A percentile compares a stretch with the other conserved stretches of the same genome.
Evolutionary conservation across 2,329 filamentous ascomycete species (phyloP).

Genomic region (Lanzia echinophila): DNA sequence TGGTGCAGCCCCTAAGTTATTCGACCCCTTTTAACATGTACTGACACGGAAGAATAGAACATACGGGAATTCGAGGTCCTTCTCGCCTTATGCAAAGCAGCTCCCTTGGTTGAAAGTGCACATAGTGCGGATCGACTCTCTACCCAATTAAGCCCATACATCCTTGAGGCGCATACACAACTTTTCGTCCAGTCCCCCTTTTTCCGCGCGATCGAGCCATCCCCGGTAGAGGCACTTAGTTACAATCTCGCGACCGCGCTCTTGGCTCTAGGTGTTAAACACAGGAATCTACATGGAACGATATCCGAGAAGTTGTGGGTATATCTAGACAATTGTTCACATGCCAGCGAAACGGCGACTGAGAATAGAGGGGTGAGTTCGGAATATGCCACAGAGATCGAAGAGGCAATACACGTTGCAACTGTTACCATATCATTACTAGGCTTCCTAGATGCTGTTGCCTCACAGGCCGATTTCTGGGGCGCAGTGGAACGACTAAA

Average conservation of each 20-base stretch:
- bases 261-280: constrained; percentile 70
- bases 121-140: constrained; percentile 73
- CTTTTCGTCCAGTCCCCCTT: constrained; percentile 72
- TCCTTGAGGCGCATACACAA: constrained; percentile 78
- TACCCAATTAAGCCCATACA: constrained; percentile 74
- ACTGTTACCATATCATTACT: constrained; percentile 79
- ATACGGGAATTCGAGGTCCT: constrained; percentile 89
- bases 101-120: constrained; percentile 62
- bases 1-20: constrained; percentile 40
- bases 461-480: constrained; percentile 77
- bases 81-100: constrained; percentile 84
- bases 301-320: constrained; percentile 61
- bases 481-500: constrained; percentile 63
- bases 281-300: constrained; percentile 59
- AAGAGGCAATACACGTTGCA: constrained; percentile 62
- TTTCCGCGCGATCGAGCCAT: constrained; percentile 75
- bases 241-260: constrained; percentile 74
- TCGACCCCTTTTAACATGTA: not conserved
- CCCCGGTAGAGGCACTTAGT: constrained; percentile 79
- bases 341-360: constrained; percentile 50
- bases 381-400: constrained; percentile 47
- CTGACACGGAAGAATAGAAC: constrained; percentile 47
- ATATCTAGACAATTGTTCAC: constrained; percentile 66
- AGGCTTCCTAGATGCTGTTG: constrained; percentile 80
- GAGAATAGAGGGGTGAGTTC: constrained; percentile 48